Evolutionary conservation across 108 stramenopile species (phyloP).

Genomic region (Fragilariopsis cylindrus): DNA sequence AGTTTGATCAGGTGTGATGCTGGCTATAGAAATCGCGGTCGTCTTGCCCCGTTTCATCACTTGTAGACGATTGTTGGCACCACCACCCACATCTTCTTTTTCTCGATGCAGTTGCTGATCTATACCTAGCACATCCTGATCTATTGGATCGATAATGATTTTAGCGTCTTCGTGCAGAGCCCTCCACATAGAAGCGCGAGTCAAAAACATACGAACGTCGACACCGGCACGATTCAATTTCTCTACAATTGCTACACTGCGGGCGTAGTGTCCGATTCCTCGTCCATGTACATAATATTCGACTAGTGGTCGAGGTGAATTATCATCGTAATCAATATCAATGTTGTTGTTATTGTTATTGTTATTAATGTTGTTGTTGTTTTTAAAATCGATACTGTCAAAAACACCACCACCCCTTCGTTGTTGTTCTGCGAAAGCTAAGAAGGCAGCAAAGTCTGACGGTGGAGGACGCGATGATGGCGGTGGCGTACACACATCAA

Average conservation of each 20-base stretch:
- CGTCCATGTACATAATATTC: conserved; percentile 47
- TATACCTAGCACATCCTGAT: not conserved
- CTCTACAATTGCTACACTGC: conserved; percentile 38
- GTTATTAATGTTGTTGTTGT: not conserved
- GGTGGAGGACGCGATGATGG: not conserved
- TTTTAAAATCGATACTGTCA: not conserved
- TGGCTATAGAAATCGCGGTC: conserved; percentile 34
- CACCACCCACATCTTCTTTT: not conserved
- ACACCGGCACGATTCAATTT: conserved; percentile 29
- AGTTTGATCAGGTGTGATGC: conserved; percentile 18
- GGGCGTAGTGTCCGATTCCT: conserved; percentile 38
- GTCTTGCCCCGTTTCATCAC: conserved; percentile 12
- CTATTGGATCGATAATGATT: not conserved
- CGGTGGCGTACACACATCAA: conserved; percentile 30
- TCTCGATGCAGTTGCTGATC: not conserved
- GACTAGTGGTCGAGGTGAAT: conserved; percentile 21
- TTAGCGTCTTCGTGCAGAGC: conserved; percentile 30
- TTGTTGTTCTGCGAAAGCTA: not conserved
- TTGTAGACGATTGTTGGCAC: not conserved
- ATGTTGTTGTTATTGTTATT: not conserved
- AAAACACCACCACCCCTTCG: not conserved
- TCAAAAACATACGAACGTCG: conserved; percentile 30
- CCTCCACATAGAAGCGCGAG: conserved; percentile 31
- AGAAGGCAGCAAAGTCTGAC: conserved; percentile 8
- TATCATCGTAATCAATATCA: not conserved